phyloP scores from a whole-genome alignment of 116 monocot genomes.

The Papilionanthe hybrid region DNA sequence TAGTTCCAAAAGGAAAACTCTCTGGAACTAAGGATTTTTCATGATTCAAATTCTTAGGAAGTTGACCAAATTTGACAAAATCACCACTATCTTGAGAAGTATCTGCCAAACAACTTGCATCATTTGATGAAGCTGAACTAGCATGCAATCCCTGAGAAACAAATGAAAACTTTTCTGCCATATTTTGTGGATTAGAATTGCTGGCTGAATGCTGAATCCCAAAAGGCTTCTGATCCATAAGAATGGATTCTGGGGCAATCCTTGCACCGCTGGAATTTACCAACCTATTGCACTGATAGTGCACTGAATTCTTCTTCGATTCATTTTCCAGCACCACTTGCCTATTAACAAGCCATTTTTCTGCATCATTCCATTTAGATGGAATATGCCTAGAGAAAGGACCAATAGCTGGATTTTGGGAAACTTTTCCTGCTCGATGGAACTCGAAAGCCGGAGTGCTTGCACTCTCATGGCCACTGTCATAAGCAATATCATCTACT shows the following conservation, averaged over 20 bases:
- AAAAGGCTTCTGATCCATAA: constrained; percentile 14
- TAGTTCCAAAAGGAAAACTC: constrained; percentile 8
- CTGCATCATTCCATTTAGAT: constrained; percentile 96
- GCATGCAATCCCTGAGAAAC: constrained; percentile 20
- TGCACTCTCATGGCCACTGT: constrained; percentile 43
- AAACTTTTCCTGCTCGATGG: constrained; percentile 29
- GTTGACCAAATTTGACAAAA: not conserved
- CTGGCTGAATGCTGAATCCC: not conserved
- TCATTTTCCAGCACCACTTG: constrained; percentile 31
- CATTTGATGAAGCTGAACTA: constrained; percentile 14
- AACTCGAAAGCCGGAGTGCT: constrained; percentile 68
- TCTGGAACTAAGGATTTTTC: constrained; percentile 16
- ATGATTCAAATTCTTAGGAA: constrained; percentile 14
- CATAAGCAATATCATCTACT: constrained; percentile 34
- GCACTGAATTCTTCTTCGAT: constrained; percentile 35
- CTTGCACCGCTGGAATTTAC: constrained; percentile 18
- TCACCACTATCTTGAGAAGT: constrained; percentile 13
- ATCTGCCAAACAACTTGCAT: constrained; percentile 4
- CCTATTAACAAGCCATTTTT: constrained; percentile 70
- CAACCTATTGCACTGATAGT: constrained; percentile 19
- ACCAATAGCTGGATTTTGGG: constrained; percentile 11
- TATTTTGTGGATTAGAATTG: constrained; percentile 13
- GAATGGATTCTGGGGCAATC: constrained; percentile 29
- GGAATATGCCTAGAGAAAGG: constrained; percentile 56
- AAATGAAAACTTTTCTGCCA: constrained; percentile 39